These are phyloP conservation scores for Fallopia convolvulus DNA, from an alignment of 148 eudicot genomes.

Conservation along the genomic window DNA sequence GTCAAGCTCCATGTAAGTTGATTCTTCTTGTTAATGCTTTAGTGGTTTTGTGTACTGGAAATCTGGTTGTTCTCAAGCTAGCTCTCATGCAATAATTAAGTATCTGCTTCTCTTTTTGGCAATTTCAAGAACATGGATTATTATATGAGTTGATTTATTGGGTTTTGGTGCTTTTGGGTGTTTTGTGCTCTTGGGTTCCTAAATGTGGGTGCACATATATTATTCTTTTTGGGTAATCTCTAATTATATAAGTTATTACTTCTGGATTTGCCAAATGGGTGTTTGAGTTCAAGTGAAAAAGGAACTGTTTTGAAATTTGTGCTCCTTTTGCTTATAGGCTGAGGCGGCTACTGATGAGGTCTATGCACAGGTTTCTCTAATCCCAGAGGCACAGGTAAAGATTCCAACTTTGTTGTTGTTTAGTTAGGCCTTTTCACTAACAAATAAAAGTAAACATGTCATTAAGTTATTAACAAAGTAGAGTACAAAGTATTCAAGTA, in stretches of 20 bases:
- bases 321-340: constrained; percentile 46
- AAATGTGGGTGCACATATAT: constrained; percentile 4
- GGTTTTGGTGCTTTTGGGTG: constrained; percentile 13
- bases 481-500: background rate
- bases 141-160: background rate
- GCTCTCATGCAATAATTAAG: constrained; percentile 5
- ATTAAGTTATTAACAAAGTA: background rate
- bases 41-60: background rate
- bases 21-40: background rate
- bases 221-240: constrained; percentile 19
- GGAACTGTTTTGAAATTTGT: constrained; percentile 25
- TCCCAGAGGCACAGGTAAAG: constrained; percentile 70
- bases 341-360: constrained; percentile 88
- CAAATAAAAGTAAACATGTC: background rate
- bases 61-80: background rate
- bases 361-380: constrained; percentile 79
- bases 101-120: background rate
- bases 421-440: background rate
- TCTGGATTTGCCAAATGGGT: constrained; percentile 16
- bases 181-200: constrained; percentile 16
- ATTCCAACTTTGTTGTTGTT: constrained; percentile 7
- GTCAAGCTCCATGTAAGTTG: constrained; percentile 83
- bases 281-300: constrained; percentile 8
- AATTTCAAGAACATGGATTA: background rate
- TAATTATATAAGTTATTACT: constrained; percentile 8